Percentiles rank a stretch among this genome's conserved stretches.
These are phyloP conservation scores for Salix caprea DNA, from an alignment of 345 rosid genomes.

Conservation along the genomic window DNA sequence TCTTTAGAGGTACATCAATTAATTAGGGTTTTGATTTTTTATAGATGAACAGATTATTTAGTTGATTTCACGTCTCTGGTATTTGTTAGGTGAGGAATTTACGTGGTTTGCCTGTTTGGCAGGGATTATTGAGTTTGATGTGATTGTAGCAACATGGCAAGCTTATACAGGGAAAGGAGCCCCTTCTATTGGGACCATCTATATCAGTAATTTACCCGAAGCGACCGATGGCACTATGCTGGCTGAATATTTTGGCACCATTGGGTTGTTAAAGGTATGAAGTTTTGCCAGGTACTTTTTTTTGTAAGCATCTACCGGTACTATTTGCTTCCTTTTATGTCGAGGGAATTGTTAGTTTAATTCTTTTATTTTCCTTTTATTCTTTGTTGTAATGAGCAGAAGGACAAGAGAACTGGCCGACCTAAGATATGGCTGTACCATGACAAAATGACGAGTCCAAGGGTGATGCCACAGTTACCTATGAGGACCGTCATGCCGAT, in stretches of 20 bases:
- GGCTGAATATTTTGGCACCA: constrained; percentile 91
- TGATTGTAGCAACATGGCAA: constrained; percentile 59
- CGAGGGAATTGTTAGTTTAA: not conserved
- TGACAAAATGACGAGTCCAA: constrained; percentile 83
- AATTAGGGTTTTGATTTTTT: not conserved
- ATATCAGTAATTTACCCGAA: constrained; percentile 76
- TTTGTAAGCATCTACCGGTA: too few species aligned
- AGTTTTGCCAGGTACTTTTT: not conserved
- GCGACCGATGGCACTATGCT: constrained; percentile 86
- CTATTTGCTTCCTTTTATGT: not conserved
- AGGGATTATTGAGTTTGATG: constrained; percentile 21
- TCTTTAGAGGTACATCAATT: not conserved
- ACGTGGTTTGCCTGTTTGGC: not conserved
- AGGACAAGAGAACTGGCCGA: not conserved
- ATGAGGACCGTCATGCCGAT: constrained; percentile 98
- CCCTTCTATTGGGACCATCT: constrained; percentile 67
- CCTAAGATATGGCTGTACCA: constrained; percentile 28
- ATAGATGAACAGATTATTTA: too few species aligned
- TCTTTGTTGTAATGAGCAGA: constrained; percentile 31
- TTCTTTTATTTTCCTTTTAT: not conserved
- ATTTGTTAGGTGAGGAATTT: too few species aligned
- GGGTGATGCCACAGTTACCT: constrained; percentile 96
- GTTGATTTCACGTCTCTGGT: not conserved
- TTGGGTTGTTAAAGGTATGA: constrained; percentile 88
- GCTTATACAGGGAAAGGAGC: constrained; percentile 54